Percentiles rank a stretch among this genome's conserved stretches.
These are phyloP conservation scores for Dicorynia guianensis DNA, from an alignment of 306 rosid species.

Conservation along the genomic window DNA sequence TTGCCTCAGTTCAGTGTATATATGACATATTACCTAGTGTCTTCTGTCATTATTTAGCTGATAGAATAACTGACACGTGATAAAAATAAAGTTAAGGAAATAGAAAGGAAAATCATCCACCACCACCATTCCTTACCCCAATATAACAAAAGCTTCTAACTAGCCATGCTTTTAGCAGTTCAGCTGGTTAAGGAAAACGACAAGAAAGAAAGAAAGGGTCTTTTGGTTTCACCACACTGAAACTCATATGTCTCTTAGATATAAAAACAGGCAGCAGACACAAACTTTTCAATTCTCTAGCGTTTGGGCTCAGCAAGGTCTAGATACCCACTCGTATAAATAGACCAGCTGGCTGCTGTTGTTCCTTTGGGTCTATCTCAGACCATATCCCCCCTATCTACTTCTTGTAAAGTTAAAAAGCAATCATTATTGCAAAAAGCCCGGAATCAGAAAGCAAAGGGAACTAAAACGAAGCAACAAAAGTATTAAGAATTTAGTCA, in stretches of 20 bases:
- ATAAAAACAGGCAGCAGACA: neutral
- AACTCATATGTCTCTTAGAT: no score
- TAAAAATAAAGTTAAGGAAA: neutral
- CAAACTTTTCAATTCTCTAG: slow-evolving; percentile 1
- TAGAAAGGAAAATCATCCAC: neutral
- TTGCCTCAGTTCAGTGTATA: neutral
- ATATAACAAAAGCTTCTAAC: neutral
- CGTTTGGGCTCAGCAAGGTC: slow-evolving; percentile 15
- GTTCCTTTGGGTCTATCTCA: slow-evolving; percentile 3
- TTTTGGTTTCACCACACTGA: neutral
- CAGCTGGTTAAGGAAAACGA: neutral
- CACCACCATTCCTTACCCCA: neutral
- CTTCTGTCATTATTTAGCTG: neutral
- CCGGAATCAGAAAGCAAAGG: neutral
- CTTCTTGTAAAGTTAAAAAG: neutral
- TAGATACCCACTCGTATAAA: neutral
- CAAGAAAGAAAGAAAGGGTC: neutral
- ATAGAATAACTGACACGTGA: neutral
- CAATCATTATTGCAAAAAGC: neutral
- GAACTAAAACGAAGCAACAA: neutral
- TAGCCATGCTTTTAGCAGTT: neutral
- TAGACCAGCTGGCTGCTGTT: neutral
- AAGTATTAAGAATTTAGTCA: neutral
- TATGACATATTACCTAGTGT: neutral
- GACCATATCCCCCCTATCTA: neutral